Percentiles rank a stretch among this genome's conserved stretches.
These are phyloP conservation scores for Rhododendron vialii DNA, from an alignment of 148 eudicot species.

Conservation along the genomic window DNA sequence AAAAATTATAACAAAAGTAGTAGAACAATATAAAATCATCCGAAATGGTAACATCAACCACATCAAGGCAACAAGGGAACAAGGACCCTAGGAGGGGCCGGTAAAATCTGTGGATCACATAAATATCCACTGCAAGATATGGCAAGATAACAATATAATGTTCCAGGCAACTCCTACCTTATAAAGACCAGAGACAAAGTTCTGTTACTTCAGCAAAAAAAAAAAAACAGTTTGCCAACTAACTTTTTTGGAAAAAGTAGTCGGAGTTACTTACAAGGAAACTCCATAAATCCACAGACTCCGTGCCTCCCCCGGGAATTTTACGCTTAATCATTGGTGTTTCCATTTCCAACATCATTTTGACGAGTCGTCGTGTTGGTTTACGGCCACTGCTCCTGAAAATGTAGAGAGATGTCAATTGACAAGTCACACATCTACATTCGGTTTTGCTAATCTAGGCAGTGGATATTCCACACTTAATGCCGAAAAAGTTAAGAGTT, in stretches of 20 bases:
- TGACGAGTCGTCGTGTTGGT: slow-evolving; percentile 52
- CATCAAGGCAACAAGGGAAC: neutral
- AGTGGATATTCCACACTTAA: neutral
- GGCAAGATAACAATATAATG: neutral
- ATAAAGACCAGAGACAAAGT: neutral
- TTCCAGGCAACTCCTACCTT: neutral
- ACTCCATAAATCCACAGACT: neutral
- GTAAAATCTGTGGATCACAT: neutral
- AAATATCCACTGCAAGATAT: neutral
- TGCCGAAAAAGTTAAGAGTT: neutral
- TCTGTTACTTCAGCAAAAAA: neutral
- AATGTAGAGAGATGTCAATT: slow-evolving; percentile 10
- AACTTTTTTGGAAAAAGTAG: neutral
- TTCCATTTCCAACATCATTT: slow-evolving; percentile 18
- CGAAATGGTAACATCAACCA: neutral
- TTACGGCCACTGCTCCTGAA: slow-evolving; percentile 44
- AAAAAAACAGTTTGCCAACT: neutral
- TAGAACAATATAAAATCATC: neutral
- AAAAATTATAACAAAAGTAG: neutral
- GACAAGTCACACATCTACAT: neutral
- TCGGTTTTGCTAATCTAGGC: neutral
- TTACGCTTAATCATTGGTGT: neutral
- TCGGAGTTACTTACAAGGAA: neutral
- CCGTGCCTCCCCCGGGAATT: neutral
- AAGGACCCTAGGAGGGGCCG: neutral